Evolutionary conservation across 202 grass and related monocot genomes (phyloP).

Genomic region (Hordeum pubiflorum): DNA sequence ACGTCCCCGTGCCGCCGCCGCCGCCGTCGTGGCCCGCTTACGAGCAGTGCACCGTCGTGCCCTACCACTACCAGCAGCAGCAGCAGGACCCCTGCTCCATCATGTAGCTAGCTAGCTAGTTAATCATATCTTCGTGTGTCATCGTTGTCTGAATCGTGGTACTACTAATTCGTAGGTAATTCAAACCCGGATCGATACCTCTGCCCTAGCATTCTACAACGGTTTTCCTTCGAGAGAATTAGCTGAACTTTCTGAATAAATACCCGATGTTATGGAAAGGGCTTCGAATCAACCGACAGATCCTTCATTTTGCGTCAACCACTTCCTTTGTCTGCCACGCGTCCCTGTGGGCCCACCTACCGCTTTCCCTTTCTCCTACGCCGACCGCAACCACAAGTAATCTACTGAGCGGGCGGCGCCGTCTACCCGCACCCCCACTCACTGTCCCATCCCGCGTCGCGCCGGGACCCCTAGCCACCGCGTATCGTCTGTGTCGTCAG

Average conservation of each 20-base stretch:
- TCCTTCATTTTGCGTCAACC: no score
- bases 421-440: no score
- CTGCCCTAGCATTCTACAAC: not conserved
- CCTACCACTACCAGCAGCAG: not conserved
- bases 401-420: no score
- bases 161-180: not conserved
- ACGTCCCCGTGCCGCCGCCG: slow-evolving; percentile 8
- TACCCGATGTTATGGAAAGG: no score
- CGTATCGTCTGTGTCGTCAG: rapidly evolving
- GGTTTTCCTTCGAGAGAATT: not conserved
- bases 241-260: not conserved
- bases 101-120: slow-evolving; percentile 20
- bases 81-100: slow-evolving; percentile 35
- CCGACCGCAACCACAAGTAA: no score
- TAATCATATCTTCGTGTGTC: not conserved
- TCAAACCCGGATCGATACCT: not conserved
- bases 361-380: no score
- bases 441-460: no score
- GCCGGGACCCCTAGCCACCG: no score
- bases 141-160: not conserved
- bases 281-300: no score
- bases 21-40: slow-evolving; percentile 13
- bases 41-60: slow-evolving; percentile 18
- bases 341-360: no score
- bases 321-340: no score